Evolutionary conservation across 495 filamentous ascomycete genomes (phyloP), one percentile per base, ranked within the genome.

Genomic region (Acidomyces sp.): DNA sequence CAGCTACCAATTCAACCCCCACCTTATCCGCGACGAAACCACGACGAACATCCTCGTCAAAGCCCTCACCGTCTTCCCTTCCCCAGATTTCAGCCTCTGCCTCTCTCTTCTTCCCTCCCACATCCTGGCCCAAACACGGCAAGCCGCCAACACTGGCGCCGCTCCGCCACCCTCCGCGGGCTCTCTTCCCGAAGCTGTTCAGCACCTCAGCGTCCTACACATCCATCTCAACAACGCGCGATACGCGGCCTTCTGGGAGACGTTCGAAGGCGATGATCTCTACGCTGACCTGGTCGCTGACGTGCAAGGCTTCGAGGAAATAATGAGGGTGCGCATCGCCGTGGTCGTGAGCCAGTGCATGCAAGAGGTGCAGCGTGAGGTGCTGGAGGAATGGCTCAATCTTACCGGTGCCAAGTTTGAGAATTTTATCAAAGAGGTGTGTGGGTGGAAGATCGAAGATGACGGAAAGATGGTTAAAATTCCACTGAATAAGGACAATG

Each of bases 1-100:
- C 53, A 97, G 92, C 44, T 99, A 96, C 76, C 92, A 99, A 69
- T 94, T 99, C 72, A 99, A 99, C 74, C 88, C 90, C 16, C 86
- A 95, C 73, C 86, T 94, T 52, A 77, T 85, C 63, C 85, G 86
- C 62, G 80, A 93, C 54, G 92, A 99, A 65, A 84, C 82, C 54
- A 84, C 85, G 58, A 95, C 92, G 70, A 95, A 95, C 71, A 80
- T 95, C 74, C 85, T 99, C 60, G 83, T 88, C 65, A 96, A 96
- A 74, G 75, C 86, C 43, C 77, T 99, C 55, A 94, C 88, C 50
- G 82, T 93, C 63, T 96, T 99, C 75, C 92, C 92, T 50, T 81
- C 83, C 9, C 82, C 90, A 15, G 87, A 94, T 67, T 96, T 95
- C 78, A 75, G 77, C 51, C 84, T 95, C 51, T 82, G 78, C 55